Evolutionary conservation across 2,329 filamentous ascomycete species (phyloP), one percentile per base, ranked within the genome.

Genomic region (Calonectria pseudoturangicola): DNA sequence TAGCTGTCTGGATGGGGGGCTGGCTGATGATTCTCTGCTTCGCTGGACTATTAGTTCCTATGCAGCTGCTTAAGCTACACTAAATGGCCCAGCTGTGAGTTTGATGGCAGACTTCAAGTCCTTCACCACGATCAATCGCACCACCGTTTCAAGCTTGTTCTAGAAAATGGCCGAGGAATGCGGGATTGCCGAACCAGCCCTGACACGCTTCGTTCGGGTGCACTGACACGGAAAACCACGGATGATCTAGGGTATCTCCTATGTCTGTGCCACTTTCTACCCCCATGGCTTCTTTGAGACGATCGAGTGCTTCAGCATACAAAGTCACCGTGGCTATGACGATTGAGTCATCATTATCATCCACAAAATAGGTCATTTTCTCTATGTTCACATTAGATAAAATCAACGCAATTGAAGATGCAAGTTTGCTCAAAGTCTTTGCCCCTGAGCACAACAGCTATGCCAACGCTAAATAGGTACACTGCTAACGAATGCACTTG

Each of bases 321-420:
- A 81, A 5, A 93, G 92, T 85, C 90, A 93, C 80, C 87, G 79
- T 4, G 91, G 93, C 82, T 92, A 93, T 80, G 89, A 2, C 21
- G 21, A 21, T 21, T 21, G 92, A 83, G 90, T 89, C 5, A 92
- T 88, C 13, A 93, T 91, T 15, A 87, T 87, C 25, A 82, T 93
- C 15, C 92, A 93, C 77, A 92, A 93, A 85, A 85, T 87, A 74
- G 92, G 91, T 12, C 92, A 93, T 78, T 73, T 87, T 87, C 87
- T 21, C 83, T 87, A 78, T 86, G 82, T 82, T 72, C 89, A 89
- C 62, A 89, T 90, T 15, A 92, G 91, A 1, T 80, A 87, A 2
- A 92, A 93, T 78, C 83, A 88, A 62, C 87, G 84, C 21, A 90
- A 89, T 28, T 93, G 92, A 77, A 79, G 85, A 5, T 86, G 89